Evolutionary conservation across 169 alveolate species (phyloP).

Genomic region (Babesia gibsoni): DNA sequence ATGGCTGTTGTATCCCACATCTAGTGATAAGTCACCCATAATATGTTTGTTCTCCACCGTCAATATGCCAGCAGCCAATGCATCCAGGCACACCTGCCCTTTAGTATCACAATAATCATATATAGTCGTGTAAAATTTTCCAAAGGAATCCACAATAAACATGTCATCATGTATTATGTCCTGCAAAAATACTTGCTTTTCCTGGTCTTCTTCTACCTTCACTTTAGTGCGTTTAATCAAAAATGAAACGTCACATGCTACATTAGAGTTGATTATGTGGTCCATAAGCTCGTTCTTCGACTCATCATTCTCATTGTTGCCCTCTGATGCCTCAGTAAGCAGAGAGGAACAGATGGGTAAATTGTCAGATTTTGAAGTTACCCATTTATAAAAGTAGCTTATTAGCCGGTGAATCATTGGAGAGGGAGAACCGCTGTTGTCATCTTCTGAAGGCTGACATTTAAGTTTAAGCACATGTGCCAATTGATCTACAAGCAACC

Average conservation of each 20-base stretch:
- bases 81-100: background rate
- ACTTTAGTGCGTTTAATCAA: too few species aligned
- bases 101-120: background rate
- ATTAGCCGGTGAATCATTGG: background rate
- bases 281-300: too few species aligned
- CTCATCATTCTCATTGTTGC: too few species aligned
- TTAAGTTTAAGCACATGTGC: background rate
- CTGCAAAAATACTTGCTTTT: too few species aligned
- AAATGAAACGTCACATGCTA: too few species aligned
- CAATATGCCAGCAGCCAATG: background rate
- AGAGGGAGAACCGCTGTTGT: background rate
- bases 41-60: background rate
- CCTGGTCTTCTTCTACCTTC: too few species aligned
- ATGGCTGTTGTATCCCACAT: constrained; percentile 13
- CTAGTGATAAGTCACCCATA: constrained; percentile 1
- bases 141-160: background rate
- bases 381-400: constrained; percentile 14
- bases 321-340: too few species aligned
- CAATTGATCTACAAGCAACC: background rate
- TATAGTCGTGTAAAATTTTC: background rate
- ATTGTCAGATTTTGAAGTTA: background rate
- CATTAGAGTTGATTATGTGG: too few species aligned
- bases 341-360: too few species aligned
- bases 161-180: background rate
- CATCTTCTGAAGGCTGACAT: background rate